Conservation (phyloP, 2,329 filamentous ascomycete species). For the Capronia epimyces region DNA sequence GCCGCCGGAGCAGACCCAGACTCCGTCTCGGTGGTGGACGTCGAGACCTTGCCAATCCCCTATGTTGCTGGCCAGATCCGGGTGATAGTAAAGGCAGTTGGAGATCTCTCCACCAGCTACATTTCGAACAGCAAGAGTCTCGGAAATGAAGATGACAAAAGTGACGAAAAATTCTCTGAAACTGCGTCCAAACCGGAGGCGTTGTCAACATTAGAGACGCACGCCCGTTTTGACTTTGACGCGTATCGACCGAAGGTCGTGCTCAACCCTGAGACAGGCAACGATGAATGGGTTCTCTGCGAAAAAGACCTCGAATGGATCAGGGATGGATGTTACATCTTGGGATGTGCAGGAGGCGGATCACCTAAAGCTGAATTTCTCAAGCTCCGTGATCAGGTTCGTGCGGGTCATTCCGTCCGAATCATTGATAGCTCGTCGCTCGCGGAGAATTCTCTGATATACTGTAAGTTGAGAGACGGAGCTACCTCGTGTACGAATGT, state of each 20-base stretch:
- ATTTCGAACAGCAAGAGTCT: not conserved
- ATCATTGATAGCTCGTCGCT: slow-evolving; percentile 16
- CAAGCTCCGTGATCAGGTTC: slow-evolving; percentile 8
- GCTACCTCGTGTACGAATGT: not conserved
- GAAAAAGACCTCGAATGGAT: slow-evolving; percentile 45
- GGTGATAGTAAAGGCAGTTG: slow-evolving; percentile 34
- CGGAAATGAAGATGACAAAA: slow-evolving; percentile 3
- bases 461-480: not conserved
- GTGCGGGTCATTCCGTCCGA: slow-evolving; percentile 5
- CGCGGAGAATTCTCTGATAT: slow-evolving; percentile 7
- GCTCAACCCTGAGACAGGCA: slow-evolving; percentile 33
- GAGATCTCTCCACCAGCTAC: not conserved
- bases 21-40: slow-evolving; percentile 31
- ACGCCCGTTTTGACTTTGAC: slow-evolving; percentile 17
- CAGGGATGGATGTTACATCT: slow-evolving; percentile 45
- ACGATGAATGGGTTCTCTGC: slow-evolving; percentile 41
- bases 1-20: slow-evolving; percentile 15
- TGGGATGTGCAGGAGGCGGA: slow-evolving; percentile 46
- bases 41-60: slow-evolving; percentile 38
- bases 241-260: slow-evolving; percentile 3
- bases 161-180: not conserved
- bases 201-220: slow-evolving; percentile 5
- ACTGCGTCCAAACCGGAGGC: not conserved
- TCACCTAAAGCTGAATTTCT: slow-evolving; percentile 24
- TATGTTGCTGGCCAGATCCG: slow-evolving; percentile 31